phyloP scores from a whole-genome alignment of 768 basidiomycete species.

The Boletus pseudo-olivaceus region DNA sequence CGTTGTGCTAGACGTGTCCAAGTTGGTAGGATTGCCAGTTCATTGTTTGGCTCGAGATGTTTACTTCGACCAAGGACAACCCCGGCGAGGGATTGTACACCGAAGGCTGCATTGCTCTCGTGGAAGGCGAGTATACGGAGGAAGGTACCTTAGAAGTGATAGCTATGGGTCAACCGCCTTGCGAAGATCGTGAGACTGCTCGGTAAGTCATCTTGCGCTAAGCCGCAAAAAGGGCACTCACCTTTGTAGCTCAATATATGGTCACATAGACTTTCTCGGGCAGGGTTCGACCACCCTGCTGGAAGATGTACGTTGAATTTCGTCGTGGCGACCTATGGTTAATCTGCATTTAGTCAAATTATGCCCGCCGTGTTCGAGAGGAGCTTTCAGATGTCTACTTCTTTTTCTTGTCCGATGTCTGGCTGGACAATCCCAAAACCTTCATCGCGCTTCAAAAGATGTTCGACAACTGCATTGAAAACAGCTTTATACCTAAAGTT shows the following conservation, averaged over 20 bases:
- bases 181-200: conserved; percentile 82
- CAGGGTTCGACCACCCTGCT: conserved; percentile 84
- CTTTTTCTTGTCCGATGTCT: conserved; percentile 93
- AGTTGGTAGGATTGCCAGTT: conserved; percentile 50
- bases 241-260: conserved; percentile 75
- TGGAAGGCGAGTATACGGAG: conserved; percentile 95
- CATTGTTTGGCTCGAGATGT: conserved; percentile 1
- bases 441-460: conserved; percentile 76
- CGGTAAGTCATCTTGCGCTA: conserved; percentile 45
- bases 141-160: conserved; percentile 85
- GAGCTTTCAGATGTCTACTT: conserved; percentile 78
- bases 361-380: conserved; percentile 56
- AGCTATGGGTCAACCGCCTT: conserved; percentile 96
- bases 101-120: conserved; percentile 91
- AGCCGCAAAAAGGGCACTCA: conserved; percentile 4
- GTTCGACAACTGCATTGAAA: conserved; percentile 88
- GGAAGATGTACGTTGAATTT: conserved; percentile 69
- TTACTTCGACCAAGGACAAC: conserved; percentile 52
- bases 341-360: conserved; percentile 48
- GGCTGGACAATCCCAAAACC: conserved; percentile 88
- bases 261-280: conserved; percentile 97
- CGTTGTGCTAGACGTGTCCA: conserved; percentile 85
- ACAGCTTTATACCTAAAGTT: conserved; percentile 80
- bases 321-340: neutral
- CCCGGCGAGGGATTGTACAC: conserved; percentile 96